Conservation (phyloP, 768 basidiomycete species). For the Hypholoma sublateritium region DNA sequence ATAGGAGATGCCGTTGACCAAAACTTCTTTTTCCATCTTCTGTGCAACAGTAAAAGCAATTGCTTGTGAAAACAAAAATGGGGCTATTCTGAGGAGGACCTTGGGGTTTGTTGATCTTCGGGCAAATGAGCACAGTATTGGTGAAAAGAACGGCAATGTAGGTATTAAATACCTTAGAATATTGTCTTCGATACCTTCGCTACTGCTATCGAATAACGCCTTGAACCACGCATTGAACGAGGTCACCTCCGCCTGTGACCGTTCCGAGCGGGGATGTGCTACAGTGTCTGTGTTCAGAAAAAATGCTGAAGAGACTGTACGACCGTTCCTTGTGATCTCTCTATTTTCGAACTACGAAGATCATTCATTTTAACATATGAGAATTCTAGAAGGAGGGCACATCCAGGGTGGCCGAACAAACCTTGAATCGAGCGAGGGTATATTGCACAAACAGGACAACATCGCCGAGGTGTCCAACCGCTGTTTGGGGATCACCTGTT, state of each 20-base stretch:
- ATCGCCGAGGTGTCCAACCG: slow-evolving; percentile 74
- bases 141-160: not conserved
- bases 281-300: slow-evolving; percentile 43
- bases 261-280: slow-evolving; percentile 34
- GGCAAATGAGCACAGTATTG: slow-evolving; percentile 1
- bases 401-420: slow-evolving; percentile 24
- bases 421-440: slow-evolving; percentile 64
- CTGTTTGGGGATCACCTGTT: slow-evolving; percentile 81
- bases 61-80: slow-evolving; percentile 66
- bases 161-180: slow-evolving; percentile 58
- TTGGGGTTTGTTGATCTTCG: slow-evolving; percentile 69
- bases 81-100: slow-evolving; percentile 63
- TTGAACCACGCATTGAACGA: slow-evolving; percentile 68
- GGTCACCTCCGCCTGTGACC: slow-evolving; percentile 40
- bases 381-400: slow-evolving; percentile 1
- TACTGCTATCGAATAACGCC: slow-evolving; percentile 72
- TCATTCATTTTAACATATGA: not conserved
- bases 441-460: slow-evolving; percentile 77
- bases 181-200: slow-evolving; percentile 83
- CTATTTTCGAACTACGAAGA: slow-evolving; percentile 47
- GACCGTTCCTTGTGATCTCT: slow-evolving; percentile 44
- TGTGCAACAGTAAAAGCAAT: slow-evolving; percentile 44
- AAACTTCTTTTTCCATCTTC: slow-evolving; percentile 64
- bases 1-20: slow-evolving; percentile 77
- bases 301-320: slow-evolving; percentile 48